Evolutionary conservation across 495 filamentous ascomycete species (phyloP).

Genomic region (Penicillium longicatenatum): DNA sequence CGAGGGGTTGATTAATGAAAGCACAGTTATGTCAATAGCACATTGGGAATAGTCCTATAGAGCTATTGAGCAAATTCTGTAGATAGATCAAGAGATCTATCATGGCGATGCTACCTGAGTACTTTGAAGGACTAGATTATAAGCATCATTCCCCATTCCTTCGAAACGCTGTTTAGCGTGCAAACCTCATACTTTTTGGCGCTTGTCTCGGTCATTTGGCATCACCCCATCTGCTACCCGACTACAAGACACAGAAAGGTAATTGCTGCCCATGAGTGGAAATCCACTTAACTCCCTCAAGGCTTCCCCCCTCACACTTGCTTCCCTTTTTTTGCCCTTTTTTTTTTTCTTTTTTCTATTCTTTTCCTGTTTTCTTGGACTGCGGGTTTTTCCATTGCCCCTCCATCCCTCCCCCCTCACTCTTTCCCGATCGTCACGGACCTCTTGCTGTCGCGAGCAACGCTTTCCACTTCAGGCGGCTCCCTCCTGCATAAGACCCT

Average conservation of each 20-base stretch:
- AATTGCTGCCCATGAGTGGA: not conserved
- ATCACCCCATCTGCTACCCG: constrained; percentile 3
- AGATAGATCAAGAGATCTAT: too few relatives aligned
- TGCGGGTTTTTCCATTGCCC: not conserved
- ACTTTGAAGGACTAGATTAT: too few relatives aligned
- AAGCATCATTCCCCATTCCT: not conserved
- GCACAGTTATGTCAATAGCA: too few relatives aligned
- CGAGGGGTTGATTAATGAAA: too few relatives aligned
- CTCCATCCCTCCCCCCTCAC: constrained; percentile 3
- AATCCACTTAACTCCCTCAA: not conserved
- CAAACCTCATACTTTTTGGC: constrained; percentile 11
- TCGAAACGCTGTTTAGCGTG: not conserved
- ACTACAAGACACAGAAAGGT: not conserved
- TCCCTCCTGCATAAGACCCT: constrained; percentile 24
- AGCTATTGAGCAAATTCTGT: too few relatives aligned
- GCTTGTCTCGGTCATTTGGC: constrained; percentile 24
- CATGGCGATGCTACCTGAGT: too few relatives aligned
- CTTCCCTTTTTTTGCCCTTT: not conserved
- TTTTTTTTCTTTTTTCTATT: not conserved
- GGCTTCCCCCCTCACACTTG: too few relatives aligned
- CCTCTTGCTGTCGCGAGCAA: constrained; percentile 14
- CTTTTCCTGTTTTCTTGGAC: not conserved
- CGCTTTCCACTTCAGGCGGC: constrained; percentile 13
- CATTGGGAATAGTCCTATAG: too few relatives aligned
- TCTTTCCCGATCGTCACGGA: constrained; percentile 9